Conservation (phyloP, 805 yeast genomes). For the Candida gorgasii region DNA sequence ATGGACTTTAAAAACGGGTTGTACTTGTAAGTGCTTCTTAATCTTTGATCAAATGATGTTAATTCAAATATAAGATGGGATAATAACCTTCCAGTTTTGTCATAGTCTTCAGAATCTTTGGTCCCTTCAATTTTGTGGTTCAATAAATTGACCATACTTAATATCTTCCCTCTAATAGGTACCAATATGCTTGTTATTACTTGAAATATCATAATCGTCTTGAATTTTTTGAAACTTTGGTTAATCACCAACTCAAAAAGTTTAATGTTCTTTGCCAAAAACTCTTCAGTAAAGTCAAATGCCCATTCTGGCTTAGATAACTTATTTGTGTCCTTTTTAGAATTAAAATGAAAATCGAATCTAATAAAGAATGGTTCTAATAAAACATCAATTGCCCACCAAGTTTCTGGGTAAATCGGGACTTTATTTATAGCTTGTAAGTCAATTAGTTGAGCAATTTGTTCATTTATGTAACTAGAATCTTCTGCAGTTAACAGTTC, state of each 20-base stretch:
- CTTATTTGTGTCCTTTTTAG: slow-evolving; percentile 58
- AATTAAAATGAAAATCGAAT: slow-evolving; percentile 62
- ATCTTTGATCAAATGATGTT: slow-evolving; percentile 55
- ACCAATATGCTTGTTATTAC: slow-evolving; percentile 48
- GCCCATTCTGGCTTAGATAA: slow-evolving; percentile 75
- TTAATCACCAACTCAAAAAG: slow-evolving; percentile 42
- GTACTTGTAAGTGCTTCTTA: slow-evolving; percentile 47
- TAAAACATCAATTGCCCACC: slow-evolving; percentile 55
- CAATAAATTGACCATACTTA: slow-evolving; percentile 21
- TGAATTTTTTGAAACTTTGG: slow-evolving; percentile 27
- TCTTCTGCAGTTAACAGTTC: slow-evolving; percentile 3
- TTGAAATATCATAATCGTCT: slow-evolving; percentile 33
- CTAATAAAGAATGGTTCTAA: slow-evolving; percentile 48
- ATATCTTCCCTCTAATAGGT: slow-evolving; percentile 47
- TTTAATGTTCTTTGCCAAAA: slow-evolving; percentile 39
- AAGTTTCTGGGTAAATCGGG: slow-evolving; percentile 35
- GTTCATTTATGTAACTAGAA: slow-evolving; percentile 9
- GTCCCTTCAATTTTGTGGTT: slow-evolving; percentile 24
- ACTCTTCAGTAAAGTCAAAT: slow-evolving; percentile 49
- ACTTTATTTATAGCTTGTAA: slow-evolving; percentile 32
- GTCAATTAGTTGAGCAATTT: slow-evolving; percentile 21
- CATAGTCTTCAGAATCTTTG: slow-evolving; percentile 21
- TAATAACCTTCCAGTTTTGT: slow-evolving; percentile 47
- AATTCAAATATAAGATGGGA: slow-evolving; percentile 62
- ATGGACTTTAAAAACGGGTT: slow-evolving; percentile 36